phyloP scores from a whole-genome alignment of 768 basidiomycete genomes.

The Boletus sp. region DNA sequence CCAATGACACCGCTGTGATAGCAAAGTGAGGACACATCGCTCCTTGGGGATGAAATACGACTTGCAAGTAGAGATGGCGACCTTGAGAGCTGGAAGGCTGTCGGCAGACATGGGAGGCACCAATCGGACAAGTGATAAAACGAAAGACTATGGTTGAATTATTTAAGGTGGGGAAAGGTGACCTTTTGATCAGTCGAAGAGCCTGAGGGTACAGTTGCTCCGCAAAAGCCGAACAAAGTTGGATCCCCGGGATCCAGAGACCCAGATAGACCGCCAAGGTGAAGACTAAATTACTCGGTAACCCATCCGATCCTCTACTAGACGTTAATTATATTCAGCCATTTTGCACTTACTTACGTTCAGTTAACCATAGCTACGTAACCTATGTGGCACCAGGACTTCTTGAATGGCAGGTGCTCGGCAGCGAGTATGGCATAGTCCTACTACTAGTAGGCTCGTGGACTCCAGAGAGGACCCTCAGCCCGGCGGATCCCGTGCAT shows the following conservation, averaged over 20 bases:
- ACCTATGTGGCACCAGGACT: background rate
- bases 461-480: background rate
- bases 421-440: background rate
- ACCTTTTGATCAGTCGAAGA: background rate
- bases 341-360: background rate
- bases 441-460: no score
- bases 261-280: background rate
- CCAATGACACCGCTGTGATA: conserved; percentile 4
- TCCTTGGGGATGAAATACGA: background rate
- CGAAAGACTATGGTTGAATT: background rate
- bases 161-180: background rate
- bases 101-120: background rate
- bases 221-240: background rate
- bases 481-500: background rate
- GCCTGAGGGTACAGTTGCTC: background rate
- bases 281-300: background rate
- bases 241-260: no score
- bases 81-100: background rate
- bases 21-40: background rate
- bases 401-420: background rate
- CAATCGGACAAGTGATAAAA: background rate
- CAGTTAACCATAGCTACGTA: background rate
- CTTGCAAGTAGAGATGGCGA: conserved; percentile 15
- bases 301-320: background rate
- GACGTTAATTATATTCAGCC: background rate